Evolutionary conservation across 1,284 basidiomycete genomes (phyloP), one percentile per base, ranked within the genome.

Genomic region (Anthracocystis walkeri): DNA sequence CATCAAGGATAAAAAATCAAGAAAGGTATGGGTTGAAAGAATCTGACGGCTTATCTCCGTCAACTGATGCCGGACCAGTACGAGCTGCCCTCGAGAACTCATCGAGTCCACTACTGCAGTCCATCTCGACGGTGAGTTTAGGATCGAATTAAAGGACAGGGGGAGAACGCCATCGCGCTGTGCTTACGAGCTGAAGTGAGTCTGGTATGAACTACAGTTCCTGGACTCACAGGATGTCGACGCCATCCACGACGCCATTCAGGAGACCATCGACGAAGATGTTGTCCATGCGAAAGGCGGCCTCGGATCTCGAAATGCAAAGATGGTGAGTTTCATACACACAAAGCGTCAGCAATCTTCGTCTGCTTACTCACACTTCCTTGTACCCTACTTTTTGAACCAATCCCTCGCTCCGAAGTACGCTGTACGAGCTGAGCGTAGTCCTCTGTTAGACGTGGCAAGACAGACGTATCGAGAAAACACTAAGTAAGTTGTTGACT

Each of bases 391-490:
- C 55, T 2, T 11, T 18, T 21, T 52, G 25, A 25, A 42, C 20
- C 11, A 0, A 5, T 5, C 11, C 49, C 7, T 10, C 11, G 11
- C 33, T 7, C 5, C 7, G 14, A 6, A 77, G 75, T 96, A 94
- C 85, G 93, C 94, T 0, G 91, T 95, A 50, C 92, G 90, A 84
- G 91, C 92, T 1, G 91, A 92, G 67, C 89, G 88, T 76, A 92
- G 94, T 74, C 90, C 90, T 21, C 88, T 96, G 11, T 90, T 98
- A 12, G 95, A 97, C 74, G 92, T 97, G 4, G 95, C 95, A 0
- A 89, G 95, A 8, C 92, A 93, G 82, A 95, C 95, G 0, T 86
- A 92, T 87, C 92, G 92, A 78, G 95, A 97, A 83, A 95, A 95
- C 75, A 88, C 94, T 18, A 45, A 18, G 77, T 75, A 27, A 57